Conservation (phyloP, 2,329 filamentous ascomycete genomes). For the Trichoderma oligosporum region DNA sequence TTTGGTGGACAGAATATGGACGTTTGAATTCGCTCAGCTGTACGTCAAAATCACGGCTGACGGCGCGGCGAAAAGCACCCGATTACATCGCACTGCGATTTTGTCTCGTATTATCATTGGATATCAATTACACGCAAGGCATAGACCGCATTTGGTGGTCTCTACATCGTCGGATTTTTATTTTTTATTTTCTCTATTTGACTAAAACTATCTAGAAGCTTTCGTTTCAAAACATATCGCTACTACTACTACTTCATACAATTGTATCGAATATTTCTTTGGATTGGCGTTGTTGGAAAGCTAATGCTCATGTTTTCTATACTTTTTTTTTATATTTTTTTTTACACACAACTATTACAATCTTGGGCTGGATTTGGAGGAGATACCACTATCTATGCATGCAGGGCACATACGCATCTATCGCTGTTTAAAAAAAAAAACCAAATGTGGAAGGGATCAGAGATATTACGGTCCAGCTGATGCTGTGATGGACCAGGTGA, state of each 20-base stretch:
- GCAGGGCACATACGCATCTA: neutral
- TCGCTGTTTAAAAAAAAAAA: neutral
- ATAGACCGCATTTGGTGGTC: neutral
- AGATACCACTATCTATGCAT: slow-evolving; percentile 23
- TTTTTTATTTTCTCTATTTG: neutral
- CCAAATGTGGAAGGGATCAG: neutral
- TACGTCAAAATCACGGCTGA: slow-evolving; percentile 4
- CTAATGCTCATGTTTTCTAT: slow-evolving; percentile 3
- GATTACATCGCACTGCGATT: slow-evolving; percentile 15
- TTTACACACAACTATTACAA: slow-evolving; percentile 11
- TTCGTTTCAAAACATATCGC: slow-evolving; percentile 7
- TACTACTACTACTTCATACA: slow-evolving; percentile 10
- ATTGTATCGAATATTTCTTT: slow-evolving; percentile 12
- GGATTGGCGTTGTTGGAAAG: slow-evolving; percentile 18
- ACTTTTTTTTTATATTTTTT: neutral
- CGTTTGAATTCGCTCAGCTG: slow-evolving; percentile 10
- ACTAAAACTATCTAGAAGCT: neutral
- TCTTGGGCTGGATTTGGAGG: slow-evolving; percentile 23
- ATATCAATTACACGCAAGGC: slow-evolving; percentile 17
- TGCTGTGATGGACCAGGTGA: neutral
- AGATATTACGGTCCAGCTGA: too few species aligned
- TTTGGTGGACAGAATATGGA: slow-evolving; percentile 4
- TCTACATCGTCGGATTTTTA: neutral
- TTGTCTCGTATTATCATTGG: slow-evolving; percentile 8
- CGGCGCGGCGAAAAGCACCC: too few species aligned